These are phyloP conservation scores for Spergularia marina DNA, from an alignment of 148 eudicot genomes.

Conservation along the genomic window DNA sequence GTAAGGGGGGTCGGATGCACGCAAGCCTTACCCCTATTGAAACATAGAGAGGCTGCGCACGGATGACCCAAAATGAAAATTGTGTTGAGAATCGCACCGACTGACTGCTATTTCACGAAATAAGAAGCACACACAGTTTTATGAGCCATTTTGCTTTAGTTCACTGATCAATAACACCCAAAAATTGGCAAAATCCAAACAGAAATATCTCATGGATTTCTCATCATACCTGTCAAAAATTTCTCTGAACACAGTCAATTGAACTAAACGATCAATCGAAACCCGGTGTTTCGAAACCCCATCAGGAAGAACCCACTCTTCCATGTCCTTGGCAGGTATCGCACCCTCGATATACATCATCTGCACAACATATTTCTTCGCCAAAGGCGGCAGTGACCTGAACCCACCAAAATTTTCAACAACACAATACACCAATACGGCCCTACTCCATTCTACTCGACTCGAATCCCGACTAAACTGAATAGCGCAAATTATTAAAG, in stretches of 20 bases:
- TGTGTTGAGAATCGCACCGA: no score
- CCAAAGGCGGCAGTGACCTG: conserved; percentile 93
- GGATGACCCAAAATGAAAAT: no score
- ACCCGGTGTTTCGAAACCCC: conserved; percentile 80
- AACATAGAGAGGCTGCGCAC: no score
- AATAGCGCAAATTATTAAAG: no score
- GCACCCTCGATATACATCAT: conserved; percentile 71
- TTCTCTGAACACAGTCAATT: conserved; percentile 70
- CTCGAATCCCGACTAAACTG: no score
- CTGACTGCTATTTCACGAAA: no score
- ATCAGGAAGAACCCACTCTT: conserved; percentile 92
- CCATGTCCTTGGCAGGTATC: conserved; percentile 60
- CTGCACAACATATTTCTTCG: conserved; percentile 81
- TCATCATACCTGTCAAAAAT: conserved; percentile 59
- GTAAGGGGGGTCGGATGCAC: no score
- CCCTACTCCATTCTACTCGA: no score
- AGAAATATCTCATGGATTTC: background rate
- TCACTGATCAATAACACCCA: background rate
- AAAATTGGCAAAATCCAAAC: background rate
- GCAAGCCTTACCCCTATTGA: no score
- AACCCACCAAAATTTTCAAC: conserved; percentile 18
- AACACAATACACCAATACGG: background rate
- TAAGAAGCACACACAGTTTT: no score
- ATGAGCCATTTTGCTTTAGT: no score
- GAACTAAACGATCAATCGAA: conserved; percentile 81